Conservation (phyloP, 2,329 filamentous ascomycete genomes). For the Colletotrichum camelliae region DNA sequence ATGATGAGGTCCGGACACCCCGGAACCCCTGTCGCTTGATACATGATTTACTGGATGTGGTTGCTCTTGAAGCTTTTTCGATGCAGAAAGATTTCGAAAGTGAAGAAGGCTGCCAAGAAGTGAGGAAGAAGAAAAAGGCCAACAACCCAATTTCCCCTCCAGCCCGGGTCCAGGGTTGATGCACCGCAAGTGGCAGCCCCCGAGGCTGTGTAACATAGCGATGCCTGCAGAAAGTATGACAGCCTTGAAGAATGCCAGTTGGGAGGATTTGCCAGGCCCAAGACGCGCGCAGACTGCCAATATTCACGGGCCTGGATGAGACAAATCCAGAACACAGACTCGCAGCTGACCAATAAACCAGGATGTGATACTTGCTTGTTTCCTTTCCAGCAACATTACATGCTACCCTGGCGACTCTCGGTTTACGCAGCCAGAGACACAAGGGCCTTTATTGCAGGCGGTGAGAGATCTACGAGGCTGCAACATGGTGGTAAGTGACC, state of each 20-base stretch:
- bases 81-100: neutral
- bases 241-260: slow-evolving; percentile 5
- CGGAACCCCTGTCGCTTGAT: neutral
- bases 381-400: neutral
- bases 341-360: neutral
- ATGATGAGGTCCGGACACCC: neutral
- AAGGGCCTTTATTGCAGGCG: neutral
- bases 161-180: neutral
- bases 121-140: neutral
- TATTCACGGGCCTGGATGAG: neutral
- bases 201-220: neutral
- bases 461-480: slow-evolving; percentile 20
- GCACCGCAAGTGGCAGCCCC: neutral
- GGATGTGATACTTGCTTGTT: neutral
- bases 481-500: slow-evolving; percentile 7
- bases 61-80: neutral
- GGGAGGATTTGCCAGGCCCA: neutral
- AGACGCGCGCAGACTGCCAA: neutral
- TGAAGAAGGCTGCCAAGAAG: neutral
- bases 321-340: neutral
- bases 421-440: neutral
- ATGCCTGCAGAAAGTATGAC: neutral
- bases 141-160: neutral
- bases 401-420: neutral
- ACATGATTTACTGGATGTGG: neutral